A percentile compares a stretch with the other conserved stretches of the same genome.
These are phyloP conservation scores for Phaeosphaeriaceae sp. DNA, from an alignment of 2,329 filamentous ascomycete genomes.

Conservation along the genomic window DNA sequence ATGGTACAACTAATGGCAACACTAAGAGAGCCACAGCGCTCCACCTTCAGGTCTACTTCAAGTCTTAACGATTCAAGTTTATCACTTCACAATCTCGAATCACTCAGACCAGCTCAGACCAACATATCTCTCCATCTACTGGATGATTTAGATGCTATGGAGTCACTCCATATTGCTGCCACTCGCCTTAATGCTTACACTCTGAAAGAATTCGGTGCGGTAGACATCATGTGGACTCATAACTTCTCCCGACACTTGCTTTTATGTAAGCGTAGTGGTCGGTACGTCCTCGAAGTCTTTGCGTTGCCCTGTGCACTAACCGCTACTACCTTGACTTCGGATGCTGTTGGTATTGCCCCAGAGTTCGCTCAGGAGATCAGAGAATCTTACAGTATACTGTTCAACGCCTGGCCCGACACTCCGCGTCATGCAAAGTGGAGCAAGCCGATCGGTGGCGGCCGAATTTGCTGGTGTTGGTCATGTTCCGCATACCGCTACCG, in stretches of 20 bases:
- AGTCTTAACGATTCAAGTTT: neutral
- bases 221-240: constrained; percentile 24
- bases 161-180: constrained; percentile 19
- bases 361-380: constrained; percentile 19
- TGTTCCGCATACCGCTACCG: constrained; percentile 24
- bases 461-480: constrained; percentile 24
- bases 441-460: constrained; percentile 7
- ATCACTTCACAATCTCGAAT: neutral
- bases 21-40: neutral
- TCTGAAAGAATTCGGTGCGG: constrained; percentile 19
- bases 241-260: constrained; percentile 29
- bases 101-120: neutral
- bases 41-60: neutral
- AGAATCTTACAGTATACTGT: constrained; percentile 23
- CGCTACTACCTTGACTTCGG: constrained; percentile 8
- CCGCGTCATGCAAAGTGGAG: constrained; percentile 5
- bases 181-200: constrained; percentile 26
- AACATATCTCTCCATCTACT: constrained; percentile 1
- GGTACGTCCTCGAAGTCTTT: constrained; percentile 21
- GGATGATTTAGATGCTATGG: constrained; percentile 18
- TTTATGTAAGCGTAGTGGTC: constrained; percentile 16
- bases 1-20: constrained; percentile 13
- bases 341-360: constrained; percentile 10
- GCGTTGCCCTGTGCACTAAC: constrained; percentile 24
- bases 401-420: constrained; percentile 19